These are phyloP conservation scores for Candida boidinii DNA, from an alignment of 805 yeast genomes.

Conservation along the genomic window DNA sequence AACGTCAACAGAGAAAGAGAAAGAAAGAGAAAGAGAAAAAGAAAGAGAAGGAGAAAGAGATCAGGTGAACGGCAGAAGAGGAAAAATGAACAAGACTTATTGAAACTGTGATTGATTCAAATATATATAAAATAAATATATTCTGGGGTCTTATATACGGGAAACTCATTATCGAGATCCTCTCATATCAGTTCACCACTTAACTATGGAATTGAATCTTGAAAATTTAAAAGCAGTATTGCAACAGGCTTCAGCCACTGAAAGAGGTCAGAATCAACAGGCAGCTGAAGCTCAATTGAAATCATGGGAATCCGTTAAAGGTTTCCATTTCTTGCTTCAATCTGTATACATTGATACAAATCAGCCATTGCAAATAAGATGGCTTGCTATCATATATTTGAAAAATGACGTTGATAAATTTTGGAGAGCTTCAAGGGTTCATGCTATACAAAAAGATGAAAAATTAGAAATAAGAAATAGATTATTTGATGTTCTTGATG, in stretches of 20 bases:
- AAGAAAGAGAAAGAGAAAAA: too few relatives aligned
- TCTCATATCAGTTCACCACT: too few relatives aligned
- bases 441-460: conserved; percentile 54
- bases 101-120: too few relatives aligned
- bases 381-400: conserved; percentile 82
- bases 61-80: too few relatives aligned
- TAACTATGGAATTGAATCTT: conserved; percentile 14
- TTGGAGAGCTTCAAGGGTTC: conserved; percentile 67
- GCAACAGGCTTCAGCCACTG: conserved; percentile 41
- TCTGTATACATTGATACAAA: conserved; percentile 52
- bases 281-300: conserved; percentile 64
- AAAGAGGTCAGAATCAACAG: conserved; percentile 43
- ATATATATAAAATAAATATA: too few relatives aligned
- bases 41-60: too few relatives aligned
- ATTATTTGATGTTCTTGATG: conserved; percentile 50
- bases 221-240: conserved; percentile 28
- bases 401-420: conserved; percentile 80
- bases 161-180: too few relatives aligned
- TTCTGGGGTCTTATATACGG: too few relatives aligned
- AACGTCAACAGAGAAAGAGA: too few relatives aligned
- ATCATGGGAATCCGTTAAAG: conserved; percentile 54
- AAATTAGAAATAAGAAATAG: conserved; percentile 53
- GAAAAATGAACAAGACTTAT: too few relatives aligned
- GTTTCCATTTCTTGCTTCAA: conserved; percentile 25
- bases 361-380: conserved; percentile 58